These are phyloP conservation scores for Dictyostelium discoideum DNA, from an alignment of 78 protist genomes.

Conservation along the genomic window DNA sequence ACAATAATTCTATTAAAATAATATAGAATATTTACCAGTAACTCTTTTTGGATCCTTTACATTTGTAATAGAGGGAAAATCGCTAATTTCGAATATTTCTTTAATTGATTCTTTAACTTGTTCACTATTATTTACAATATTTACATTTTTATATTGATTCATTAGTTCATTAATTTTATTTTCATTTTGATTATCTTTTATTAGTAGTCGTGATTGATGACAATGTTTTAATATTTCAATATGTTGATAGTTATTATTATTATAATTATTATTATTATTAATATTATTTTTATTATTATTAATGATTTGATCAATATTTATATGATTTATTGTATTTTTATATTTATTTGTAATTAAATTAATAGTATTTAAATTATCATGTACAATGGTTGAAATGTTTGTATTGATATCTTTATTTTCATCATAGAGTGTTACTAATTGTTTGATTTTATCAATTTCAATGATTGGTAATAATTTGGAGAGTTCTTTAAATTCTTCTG, in stretches of 20 bases:
- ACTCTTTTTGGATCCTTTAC: background rate
- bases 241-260: too few relatives aligned
- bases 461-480: background rate
- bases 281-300: too few relatives aligned
- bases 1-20: too few relatives aligned
- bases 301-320: background rate
- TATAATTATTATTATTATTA: too few relatives aligned
- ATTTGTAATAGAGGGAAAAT: too few relatives aligned
- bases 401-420: background rate
- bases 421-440: background rate
- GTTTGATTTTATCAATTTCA: background rate
- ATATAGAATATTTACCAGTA: background rate
- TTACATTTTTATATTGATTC: background rate
- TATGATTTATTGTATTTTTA: background rate
- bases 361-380: background rate
- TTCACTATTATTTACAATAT: background rate
- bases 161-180: background rate
- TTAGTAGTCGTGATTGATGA: background rate
- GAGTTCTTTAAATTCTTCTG: background rate
- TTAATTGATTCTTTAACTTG: background rate
- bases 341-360: background rate
- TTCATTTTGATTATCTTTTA: background rate
- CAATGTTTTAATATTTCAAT: background rate
- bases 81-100: background rate
- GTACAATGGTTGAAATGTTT: background rate